These are phyloP conservation scores for Naganishia liquefaciens DNA, from an alignment of 1,284 basidiomycete genomes.

Conservation along the genomic window DNA sequence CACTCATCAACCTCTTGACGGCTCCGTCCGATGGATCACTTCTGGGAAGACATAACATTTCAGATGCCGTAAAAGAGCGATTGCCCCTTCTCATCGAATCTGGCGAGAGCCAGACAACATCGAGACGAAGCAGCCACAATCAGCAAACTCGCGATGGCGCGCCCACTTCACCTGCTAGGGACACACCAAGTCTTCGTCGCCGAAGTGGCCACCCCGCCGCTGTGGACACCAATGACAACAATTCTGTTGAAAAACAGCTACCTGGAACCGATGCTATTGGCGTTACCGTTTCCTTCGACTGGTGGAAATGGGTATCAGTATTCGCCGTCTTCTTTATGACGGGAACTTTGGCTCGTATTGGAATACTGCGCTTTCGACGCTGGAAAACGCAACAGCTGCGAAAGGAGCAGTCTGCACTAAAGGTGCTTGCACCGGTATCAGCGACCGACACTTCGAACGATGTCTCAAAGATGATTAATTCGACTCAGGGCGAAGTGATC, in stretches of 20 bases:
- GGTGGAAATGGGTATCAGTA: conserved; percentile 25
- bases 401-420: not conserved
- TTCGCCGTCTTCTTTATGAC: conserved; percentile 26
- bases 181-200: not conserved
- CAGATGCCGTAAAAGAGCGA: conserved; percentile 32
- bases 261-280: not conserved
- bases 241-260: not conserved
- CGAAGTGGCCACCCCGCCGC: not conserved
- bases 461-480: not conserved
- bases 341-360: conserved; percentile 16
- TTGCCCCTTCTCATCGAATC: conserved; percentile 49
- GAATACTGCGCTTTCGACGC: conserved; percentile 1
- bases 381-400: not conserved
- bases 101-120: conserved; percentile 27
- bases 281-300: conserved; percentile 1
- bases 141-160: not conserved
- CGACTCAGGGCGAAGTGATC: not conserved
- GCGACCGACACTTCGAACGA: not conserved
- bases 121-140: not conserved
- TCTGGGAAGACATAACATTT: conserved; percentile 28
- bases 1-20: conserved; percentile 46
- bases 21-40: conserved; percentile 17
- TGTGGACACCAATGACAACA: not conserved
- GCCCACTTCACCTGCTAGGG: not conserved
- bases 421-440: not conserved